These are phyloP conservation scores for Steccherinum ochraceum DNA, from an alignment of 768 basidiomycete genomes.

Conservation along the genomic window DNA sequence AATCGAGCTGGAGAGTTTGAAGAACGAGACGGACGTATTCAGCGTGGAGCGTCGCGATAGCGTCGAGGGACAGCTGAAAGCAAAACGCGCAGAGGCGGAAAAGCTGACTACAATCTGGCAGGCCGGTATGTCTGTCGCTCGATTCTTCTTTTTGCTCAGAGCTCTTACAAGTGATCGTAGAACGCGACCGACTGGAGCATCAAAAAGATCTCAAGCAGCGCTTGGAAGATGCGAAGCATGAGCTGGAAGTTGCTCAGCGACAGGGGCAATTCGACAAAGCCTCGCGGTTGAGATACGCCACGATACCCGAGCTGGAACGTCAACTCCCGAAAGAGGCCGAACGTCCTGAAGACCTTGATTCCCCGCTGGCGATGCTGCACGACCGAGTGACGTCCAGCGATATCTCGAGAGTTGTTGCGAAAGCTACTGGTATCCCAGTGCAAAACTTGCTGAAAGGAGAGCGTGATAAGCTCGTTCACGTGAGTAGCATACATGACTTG, in stretches of 20 bases:
- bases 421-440: conserved; percentile 87
- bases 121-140: conserved; percentile 40
- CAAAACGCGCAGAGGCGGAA: conserved; percentile 58
- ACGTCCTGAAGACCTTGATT: conserved; percentile 33
- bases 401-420: conserved; percentile 83
- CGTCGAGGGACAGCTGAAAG: conserved; percentile 57
- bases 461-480: conserved; percentile 82
- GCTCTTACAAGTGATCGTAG: conserved; percentile 26
- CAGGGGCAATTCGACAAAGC: conserved; percentile 84
- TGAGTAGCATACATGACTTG: conserved; percentile 29
- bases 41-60: conserved; percentile 65
- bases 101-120: conserved; percentile 66
- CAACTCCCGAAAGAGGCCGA: conserved; percentile 56
- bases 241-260: conserved; percentile 84
- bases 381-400: conserved; percentile 87
- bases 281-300: conserved; percentile 75
- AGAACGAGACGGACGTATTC: conserved; percentile 82
- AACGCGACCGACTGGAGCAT: conserved; percentile 60
- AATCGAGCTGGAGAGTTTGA: conserved; percentile 85
- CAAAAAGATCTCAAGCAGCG: conserved; percentile 68
- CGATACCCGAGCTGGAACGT: conserved; percentile 74
- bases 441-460: conserved; percentile 86
- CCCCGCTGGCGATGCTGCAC: conserved; percentile 63
- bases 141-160: background rate
- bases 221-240: conserved; percentile 78